Evolutionary conservation across 108 stramenopile genomes (phyloP).

Genomic region (Thalassiosira profunda): DNA sequence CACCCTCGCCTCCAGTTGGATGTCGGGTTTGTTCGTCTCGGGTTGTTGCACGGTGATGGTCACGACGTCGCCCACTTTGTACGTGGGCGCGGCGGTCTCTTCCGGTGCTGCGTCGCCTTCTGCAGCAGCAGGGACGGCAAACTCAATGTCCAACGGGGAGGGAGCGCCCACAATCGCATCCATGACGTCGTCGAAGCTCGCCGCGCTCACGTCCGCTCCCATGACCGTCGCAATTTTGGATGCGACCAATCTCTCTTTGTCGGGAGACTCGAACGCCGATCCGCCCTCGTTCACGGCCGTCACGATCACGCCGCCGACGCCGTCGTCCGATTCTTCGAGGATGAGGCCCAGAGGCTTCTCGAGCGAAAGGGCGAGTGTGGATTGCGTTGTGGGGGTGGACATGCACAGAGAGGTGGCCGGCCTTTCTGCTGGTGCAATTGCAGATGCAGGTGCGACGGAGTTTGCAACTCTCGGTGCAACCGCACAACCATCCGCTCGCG

Average conservation of each 20-base stretch:
- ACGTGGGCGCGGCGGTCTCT: conserved; percentile 20
- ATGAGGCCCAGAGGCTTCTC: conserved; percentile 81
- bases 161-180: conserved; percentile 65
- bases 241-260: conserved; percentile 45
- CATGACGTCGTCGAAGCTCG: conserved; percentile 82
- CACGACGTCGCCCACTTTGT: conserved; percentile 63
- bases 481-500: too few relatives aligned
- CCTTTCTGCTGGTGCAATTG: too few relatives aligned
- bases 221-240: conserved; percentile 49
- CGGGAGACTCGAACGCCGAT: conserved; percentile 50
- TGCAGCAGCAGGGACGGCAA: conserved; percentile 14
- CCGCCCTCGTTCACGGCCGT: conserved; percentile 66
- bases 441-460: too few relatives aligned
- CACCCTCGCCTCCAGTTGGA: conserved; percentile 62
- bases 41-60: conserved; percentile 66
- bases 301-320: conserved; percentile 58
- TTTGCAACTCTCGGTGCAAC: too few relatives aligned
- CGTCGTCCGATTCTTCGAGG: conserved; percentile 76
- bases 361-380: conserved; percentile 46
- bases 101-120: neutral
- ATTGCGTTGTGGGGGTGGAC: too few relatives aligned
- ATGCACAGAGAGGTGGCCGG: too few relatives aligned
- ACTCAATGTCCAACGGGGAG: conserved; percentile 60
- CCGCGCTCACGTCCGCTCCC: conserved; percentile 58
- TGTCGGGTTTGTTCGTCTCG: conserved; percentile 45